Percentiles rank a stretch among this genome's conserved stretches.
These are phyloP conservation scores for Wickerhamiella vanderwaltii DNA, from an alignment of 805 yeast species.

Conservation along the genomic window DNA sequence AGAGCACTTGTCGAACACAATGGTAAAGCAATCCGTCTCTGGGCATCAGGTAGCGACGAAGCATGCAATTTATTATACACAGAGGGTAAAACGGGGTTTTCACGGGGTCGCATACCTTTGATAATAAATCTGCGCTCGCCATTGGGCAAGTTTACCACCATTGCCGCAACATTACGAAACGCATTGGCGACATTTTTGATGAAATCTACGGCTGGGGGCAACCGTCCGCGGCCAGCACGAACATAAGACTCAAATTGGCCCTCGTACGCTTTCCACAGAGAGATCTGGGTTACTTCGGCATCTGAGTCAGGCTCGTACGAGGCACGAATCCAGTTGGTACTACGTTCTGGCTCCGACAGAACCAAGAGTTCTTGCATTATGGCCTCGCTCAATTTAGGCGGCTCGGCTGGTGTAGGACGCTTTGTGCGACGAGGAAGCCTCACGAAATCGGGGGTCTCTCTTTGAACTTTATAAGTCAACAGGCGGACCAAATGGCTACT, in stretches of 20 bases:
- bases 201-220: constrained; percentile 91
- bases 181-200: constrained; percentile 88
- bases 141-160: constrained; percentile 63
- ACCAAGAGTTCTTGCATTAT: constrained; percentile 49
- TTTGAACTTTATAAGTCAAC: constrained; percentile 36
- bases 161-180: constrained; percentile 79
- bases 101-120: constrained; percentile 86
- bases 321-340: constrained; percentile 89
- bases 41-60: constrained; percentile 11
- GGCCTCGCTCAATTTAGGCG: constrained; percentile 47
- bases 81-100: constrained; percentile 26
- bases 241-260: constrained; percentile 59
- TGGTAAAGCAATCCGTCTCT: constrained; percentile 22
- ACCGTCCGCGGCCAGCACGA: constrained; percentile 38
- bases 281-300: constrained; percentile 88
- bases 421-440: constrained; percentile 33
- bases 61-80: constrained; percentile 10
- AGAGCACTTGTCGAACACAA: constrained; percentile 27
- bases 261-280: constrained; percentile 92
- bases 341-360: constrained; percentile 76
- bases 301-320: constrained; percentile 66
- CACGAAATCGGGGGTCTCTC: constrained; percentile 28
- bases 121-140: constrained; percentile 76
- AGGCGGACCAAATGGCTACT: constrained; percentile 52
- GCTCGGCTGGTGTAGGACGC: constrained; percentile 50